phyloP scores from a whole-genome alignment of 371 early-diverging fungal genomes.

The Mycotypha africana region DNA sequence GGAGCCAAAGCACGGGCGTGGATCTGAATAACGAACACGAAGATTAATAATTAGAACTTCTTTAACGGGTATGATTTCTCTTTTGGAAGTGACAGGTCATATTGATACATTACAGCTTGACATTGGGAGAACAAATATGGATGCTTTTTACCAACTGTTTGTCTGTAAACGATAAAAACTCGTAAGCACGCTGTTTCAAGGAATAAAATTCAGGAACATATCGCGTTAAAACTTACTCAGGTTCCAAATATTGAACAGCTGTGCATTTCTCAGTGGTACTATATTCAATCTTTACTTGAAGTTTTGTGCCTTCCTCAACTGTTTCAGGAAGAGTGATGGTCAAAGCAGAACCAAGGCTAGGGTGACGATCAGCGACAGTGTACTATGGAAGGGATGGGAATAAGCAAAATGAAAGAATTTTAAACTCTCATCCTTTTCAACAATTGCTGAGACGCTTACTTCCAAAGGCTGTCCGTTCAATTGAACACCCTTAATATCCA shows the following conservation, averaged over 20 bases:
- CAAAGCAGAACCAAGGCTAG: slow-evolving; percentile 74
- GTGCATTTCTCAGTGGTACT: slow-evolving; percentile 78
- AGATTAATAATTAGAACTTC: not conserved
- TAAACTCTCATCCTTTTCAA: no score
- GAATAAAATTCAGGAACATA: no score
- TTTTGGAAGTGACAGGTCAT: not conserved
- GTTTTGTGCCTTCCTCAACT: slow-evolving; percentile 27
- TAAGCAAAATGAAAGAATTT: not conserved
- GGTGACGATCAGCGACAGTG: slow-evolving; percentile 50
- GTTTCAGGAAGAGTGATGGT: slow-evolving; percentile 52
- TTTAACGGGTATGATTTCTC: not conserved
- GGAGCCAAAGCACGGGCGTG: slow-evolving; percentile 92
- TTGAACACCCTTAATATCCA: slow-evolving; percentile 52
- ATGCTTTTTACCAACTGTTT: slow-evolving; percentile 90
- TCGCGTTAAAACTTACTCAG: slow-evolving; percentile 57
- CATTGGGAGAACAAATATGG: slow-evolving; percentile 97
- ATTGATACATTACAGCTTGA: slow-evolving; percentile 73
- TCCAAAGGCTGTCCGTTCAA: slow-evolving; percentile 33
- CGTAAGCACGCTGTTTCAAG: no score
- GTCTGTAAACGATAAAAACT: slow-evolving; percentile 41
- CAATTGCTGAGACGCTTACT: slow-evolving; percentile 23
- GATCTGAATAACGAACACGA: slow-evolving; percentile 42
- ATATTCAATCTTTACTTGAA: slow-evolving; percentile 67
- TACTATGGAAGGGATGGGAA: slow-evolving; percentile 31
- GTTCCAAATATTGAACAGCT: slow-evolving; percentile 89